Conservation (phyloP, 345 rosid species). For the Garcia nutans region DNA sequence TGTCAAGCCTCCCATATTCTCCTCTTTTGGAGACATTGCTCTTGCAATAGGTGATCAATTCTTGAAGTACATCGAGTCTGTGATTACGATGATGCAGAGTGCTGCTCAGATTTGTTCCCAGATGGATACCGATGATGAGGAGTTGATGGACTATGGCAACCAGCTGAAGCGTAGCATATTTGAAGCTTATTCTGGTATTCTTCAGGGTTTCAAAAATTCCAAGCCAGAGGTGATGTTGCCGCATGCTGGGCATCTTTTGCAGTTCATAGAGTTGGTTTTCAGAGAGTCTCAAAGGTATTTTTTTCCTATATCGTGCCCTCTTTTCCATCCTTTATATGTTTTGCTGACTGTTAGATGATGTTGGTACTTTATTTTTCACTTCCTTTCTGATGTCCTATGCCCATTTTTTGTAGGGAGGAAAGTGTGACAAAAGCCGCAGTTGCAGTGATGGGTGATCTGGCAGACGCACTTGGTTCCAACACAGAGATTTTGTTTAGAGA, state of each 20-base stretch:
- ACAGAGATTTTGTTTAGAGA: slow-evolving; percentile 62
- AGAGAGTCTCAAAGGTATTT: slow-evolving; percentile 61
- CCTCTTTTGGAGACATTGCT: slow-evolving; percentile 91
- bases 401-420: slow-evolving; percentile 59
- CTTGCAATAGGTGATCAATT: slow-evolving; percentile 80
- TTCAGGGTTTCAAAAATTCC: slow-evolving; percentile 83
- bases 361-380: not conserved
- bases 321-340: not conserved
- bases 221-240: slow-evolving; percentile 82
- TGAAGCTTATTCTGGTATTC: slow-evolving; percentile 91
- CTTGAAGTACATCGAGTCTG: slow-evolving; percentile 60
- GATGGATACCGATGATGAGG: slow-evolving; percentile 69
- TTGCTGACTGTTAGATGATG: not conserved
- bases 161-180: slow-evolving; percentile 82
- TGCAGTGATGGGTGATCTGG: slow-evolving; percentile 94
- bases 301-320: not conserved
- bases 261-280: slow-evolving; percentile 74
- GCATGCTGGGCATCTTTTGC: slow-evolving; percentile 76
- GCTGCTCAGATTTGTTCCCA: slow-evolving; percentile 79
- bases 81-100: slow-evolving; percentile 74
- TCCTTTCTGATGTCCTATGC: not conserved
- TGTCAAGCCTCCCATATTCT: slow-evolving; percentile 92
- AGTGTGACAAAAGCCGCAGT: slow-evolving; percentile 82
- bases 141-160: slow-evolving; percentile 78
- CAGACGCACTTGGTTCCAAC: slow-evolving; percentile 77